Base-by-base conservation (phyloP, 352 stramenopile species). In the Globisporangium orthogonon region DNA sequence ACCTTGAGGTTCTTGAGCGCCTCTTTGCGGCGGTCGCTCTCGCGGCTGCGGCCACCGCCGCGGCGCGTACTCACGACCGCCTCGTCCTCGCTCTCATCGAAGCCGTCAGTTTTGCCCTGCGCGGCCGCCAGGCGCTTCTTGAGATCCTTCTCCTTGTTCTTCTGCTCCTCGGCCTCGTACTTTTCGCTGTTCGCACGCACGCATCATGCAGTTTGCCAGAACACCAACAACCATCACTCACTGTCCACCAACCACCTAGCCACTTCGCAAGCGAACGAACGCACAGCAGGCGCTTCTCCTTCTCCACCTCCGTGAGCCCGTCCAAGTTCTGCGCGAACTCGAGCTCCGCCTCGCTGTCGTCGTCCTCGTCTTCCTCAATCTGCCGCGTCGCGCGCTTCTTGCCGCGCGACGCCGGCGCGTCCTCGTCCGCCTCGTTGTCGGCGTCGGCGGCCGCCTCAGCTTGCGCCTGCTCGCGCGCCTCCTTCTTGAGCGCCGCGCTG, bases 301-400 rank as follows among this genome's bases (percentile, higher is more conserved):
- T 94, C 66, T 94, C 84, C 17, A 94, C 82, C 59, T 94, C 84
- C 1, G 83, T 94, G 3, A 94, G 69, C 7, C 84, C 84, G 18
- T 68, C 69, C 39, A 74, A 56, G 30, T 71, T 62, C 57, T 65
- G 53, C 49, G 62, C 66, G 23, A 74, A 66, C 61, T 82, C 75
- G 33, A 91, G 62, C 17, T 89, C 81, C 4, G 71, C 67, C 56
- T 86, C 78, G 31, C 66, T 62, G 18, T 74, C 70, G 17, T 87
- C 79, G 2, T 83, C 76, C 1, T 75, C 65, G 2, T 83, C 76
- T 0, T 75, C 65, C 2, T 80, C 71, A 4, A 81, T 71, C 6
- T 83, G 40, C 29, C 66, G 69, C 4, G 75, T 60, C 11, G 50
- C 53, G 40, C 76, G 69, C 54, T 78, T 83, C 29, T 69, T 66